Evolutionary conservation across 306 rosid species (phyloP).

Genomic region (Pterocarpus santalinus): DNA sequence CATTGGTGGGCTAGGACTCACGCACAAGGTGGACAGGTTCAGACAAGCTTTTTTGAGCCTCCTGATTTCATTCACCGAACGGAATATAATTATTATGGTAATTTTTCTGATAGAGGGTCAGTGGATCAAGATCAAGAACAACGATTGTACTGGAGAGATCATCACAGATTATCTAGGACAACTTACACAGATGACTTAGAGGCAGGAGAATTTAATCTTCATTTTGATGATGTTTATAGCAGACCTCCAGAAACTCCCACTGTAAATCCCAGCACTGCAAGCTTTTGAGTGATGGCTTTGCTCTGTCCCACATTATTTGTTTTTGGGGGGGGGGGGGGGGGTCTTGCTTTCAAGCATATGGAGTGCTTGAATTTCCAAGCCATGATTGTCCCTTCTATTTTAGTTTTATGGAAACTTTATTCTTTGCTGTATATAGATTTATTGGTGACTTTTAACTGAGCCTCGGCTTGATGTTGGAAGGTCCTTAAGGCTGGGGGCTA

Average conservation of each 20-base stretch:
- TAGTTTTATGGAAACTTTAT: constrained; percentile 52
- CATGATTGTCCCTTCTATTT: constrained; percentile 42
- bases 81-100: constrained; percentile 46
- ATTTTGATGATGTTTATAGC: constrained; percentile 81
- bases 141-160: constrained; percentile 57
- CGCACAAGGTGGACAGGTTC: constrained; percentile 48
- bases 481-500: background rate
- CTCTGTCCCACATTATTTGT: constrained; percentile 49
- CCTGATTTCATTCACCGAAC: constrained; percentile 66
- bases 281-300: constrained; percentile 49
- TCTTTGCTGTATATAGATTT: constrained; percentile 84
- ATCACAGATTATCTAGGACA: constrained; percentile 58
- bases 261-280: constrained; percentile 49
- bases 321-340: constrained; percentile 32
- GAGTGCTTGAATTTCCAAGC: constrained; percentile 52
- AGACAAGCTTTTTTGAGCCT: constrained; percentile 87
- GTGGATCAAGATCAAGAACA: constrained; percentile 71
- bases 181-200: constrained; percentile 65
- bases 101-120: constrained; percentile 68
- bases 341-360: constrained; percentile 45
- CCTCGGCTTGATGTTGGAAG: constrained; percentile 48
- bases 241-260: constrained; percentile 64
- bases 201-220: constrained; percentile 66
- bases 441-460: constrained; percentile 43
- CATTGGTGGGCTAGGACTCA: constrained; percentile 88